Evolutionary conservation across 202 grass and related monocot genomes (phyloP).

Genomic region (Schoenoplectus triqueter): DNA sequence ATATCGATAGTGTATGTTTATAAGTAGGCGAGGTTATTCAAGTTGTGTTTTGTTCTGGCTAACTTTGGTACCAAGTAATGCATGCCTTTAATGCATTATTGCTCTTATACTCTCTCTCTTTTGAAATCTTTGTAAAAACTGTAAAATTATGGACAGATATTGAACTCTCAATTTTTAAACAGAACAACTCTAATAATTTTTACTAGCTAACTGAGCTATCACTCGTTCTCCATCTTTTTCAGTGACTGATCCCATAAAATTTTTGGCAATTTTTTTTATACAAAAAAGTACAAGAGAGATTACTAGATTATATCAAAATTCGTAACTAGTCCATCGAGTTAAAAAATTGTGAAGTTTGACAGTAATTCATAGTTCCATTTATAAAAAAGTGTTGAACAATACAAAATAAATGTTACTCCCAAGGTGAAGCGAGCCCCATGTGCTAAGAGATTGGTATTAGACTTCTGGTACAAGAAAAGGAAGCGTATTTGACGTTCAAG

Average conservation of each 20-base stretch:
- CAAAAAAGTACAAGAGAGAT: constrained; percentile 25
- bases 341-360: constrained; percentile 34
- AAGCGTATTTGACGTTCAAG: constrained; percentile 42
- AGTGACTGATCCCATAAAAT: constrained; percentile 34
- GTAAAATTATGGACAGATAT: no score
- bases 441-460: constrained; percentile 38
- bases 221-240: constrained; percentile 11
- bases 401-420: constrained; percentile 36
- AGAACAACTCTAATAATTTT: no score
- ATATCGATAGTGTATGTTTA: background rate
- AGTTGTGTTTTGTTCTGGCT: background rate
- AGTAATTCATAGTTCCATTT: constrained; percentile 23
- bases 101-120: background rate
- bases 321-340: constrained; percentile 26
- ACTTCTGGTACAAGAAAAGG: constrained; percentile 40
- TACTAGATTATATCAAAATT: constrained; percentile 28
- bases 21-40: constrained; percentile 19
- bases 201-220: no score
- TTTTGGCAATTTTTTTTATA: background rate
- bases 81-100: constrained; percentile 32
- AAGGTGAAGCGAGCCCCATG: constrained; percentile 43
- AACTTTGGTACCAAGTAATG: constrained; percentile 39
- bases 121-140: no score
- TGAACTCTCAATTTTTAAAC: no score
- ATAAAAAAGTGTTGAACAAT: constrained; percentile 26